Base-by-base conservation (phyloP, 192 early-diverging fungal genomes). In the Helicostylum pulchrum region DNA sequence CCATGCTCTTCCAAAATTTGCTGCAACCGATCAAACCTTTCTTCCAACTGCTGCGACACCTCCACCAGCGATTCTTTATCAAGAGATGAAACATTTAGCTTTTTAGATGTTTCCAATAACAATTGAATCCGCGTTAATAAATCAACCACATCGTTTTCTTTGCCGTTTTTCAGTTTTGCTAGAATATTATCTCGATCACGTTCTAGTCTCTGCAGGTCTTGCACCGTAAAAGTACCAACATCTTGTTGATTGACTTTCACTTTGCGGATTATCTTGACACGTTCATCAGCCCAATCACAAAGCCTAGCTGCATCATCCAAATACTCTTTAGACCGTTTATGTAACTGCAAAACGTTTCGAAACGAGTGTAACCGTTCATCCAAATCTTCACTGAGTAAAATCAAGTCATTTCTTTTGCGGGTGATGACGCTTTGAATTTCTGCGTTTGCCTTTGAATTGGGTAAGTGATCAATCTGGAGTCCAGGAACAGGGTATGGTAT, bases 171-270 rank as follows among this genome's bases (percentile, higher is more conserved):
- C 1, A 66, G 12, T 17, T 32, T 36, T 7, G 21, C 9, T 14
- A 61, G 15, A 1, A 48, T 44, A 21, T 61, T 45, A 3, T 61
- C 50, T 7, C 34, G 20, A 10, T 61, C 59, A 30, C 30, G 15
- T 23, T 72, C 64, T 8, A 66, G 45, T 36, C 59, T 6, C 15
- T 30, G 32, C 19, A 72, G 14, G 36, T 72, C 70, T 10, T 65
- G 42, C n/a, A 56, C 7, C 23, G 48, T 55, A 4, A 65, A 20
- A 7, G 49, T 7, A 11, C 46, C 51, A 12, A 19, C 21, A 19
- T 30, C 69, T 9, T 20, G 36, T 19, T 58, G 45, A 17, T 66
- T 56, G 7, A 66, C 43, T 23, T 39, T 47, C 31, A 43, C 30
- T 19, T 46, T 55, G 11, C 50, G 43, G 3, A 61, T 49, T 7